phyloP scores from a whole-genome alignment of 2,329 filamentous ascomycete species.

The Neurospora crassa region DNA sequence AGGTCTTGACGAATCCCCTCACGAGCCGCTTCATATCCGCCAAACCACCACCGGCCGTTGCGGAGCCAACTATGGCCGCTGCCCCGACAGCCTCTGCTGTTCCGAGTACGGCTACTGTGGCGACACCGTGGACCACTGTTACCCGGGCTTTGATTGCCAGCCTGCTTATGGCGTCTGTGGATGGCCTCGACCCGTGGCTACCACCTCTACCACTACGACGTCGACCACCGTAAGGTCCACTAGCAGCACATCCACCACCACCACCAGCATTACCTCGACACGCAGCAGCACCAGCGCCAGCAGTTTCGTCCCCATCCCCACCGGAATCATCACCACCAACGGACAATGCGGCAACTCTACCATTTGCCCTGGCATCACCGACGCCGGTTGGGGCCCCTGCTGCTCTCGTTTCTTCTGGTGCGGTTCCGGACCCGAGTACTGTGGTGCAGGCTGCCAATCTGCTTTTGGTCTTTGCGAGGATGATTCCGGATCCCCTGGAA shows the following conservation, averaged over 20 bases:
- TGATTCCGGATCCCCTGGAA: constrained; percentile 6
- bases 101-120: constrained; percentile 21
- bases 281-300: neutral
- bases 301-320: neutral
- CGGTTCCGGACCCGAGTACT: constrained; percentile 16
- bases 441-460: constrained; percentile 17
- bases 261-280: neutral
- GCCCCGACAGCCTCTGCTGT: constrained; percentile 17
- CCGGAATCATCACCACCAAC: constrained; percentile 13
- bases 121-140: constrained; percentile 17
- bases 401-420: constrained; percentile 22
- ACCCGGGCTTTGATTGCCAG: constrained; percentile 18
- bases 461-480: constrained; percentile 17
- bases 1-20: neutral
- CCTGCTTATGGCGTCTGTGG: constrained; percentile 16
- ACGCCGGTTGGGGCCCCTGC: constrained; percentile 17
- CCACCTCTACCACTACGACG: constrained; percentile 9
- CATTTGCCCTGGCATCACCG: constrained; percentile 16
- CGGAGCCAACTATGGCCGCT: constrained; percentile 13
- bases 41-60: constrained; percentile 12
- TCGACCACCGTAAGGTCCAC: constrained; percentile 6
- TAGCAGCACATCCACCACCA: constrained; percentile 1
- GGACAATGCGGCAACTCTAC: constrained; percentile 20
- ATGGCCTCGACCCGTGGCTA: constrained; percentile 12
- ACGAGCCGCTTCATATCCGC: constrained; percentile 6